Conservation (phyloP, 306 rosid species). For the Quercus wislizeni region DNA sequence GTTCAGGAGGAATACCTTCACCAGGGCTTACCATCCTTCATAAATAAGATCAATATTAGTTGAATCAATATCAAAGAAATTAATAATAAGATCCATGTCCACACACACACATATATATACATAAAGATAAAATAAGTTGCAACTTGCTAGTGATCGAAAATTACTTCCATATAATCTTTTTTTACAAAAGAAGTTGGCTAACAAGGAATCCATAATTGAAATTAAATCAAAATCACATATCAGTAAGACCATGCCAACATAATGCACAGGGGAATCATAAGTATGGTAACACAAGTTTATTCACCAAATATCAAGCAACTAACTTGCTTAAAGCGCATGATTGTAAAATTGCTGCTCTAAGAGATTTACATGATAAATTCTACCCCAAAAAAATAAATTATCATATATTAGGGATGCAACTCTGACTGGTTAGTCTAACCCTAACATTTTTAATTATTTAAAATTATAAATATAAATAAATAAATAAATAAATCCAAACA, state of each 20-base stretch:
- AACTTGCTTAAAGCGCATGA: not conserved
- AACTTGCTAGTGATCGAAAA: not conserved
- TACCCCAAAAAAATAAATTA: not conserved
- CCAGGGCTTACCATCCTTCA: slow-evolving; percentile 95
- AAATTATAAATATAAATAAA: no score
- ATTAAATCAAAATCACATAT: not conserved
- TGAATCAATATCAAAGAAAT: not conserved
- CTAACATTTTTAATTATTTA: not conserved
- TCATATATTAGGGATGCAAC: not conserved
- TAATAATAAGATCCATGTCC: not conserved
- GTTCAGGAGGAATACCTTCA: slow-evolving; percentile 87
- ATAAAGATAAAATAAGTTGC: not conserved
- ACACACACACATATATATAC: not conserved
- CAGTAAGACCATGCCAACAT: slow-evolving; percentile 1
- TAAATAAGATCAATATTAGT: slow-evolving; percentile 13
- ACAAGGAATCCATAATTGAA: slow-evolving; percentile 8
- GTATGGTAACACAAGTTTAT: not conserved
- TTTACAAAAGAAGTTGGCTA: not conserved
- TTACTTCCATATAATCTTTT: not conserved
- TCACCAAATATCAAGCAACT: not conserved
- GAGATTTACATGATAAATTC: not conserved
- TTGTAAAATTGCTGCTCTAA: not conserved
- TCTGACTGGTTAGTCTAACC: slow-evolving; percentile 1
- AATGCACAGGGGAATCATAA: not conserved
- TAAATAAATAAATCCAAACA: no score